Conservation (phyloP, 2,329 filamentous ascomycete genomes). For the Cladophialophora yegresii region DNA sequence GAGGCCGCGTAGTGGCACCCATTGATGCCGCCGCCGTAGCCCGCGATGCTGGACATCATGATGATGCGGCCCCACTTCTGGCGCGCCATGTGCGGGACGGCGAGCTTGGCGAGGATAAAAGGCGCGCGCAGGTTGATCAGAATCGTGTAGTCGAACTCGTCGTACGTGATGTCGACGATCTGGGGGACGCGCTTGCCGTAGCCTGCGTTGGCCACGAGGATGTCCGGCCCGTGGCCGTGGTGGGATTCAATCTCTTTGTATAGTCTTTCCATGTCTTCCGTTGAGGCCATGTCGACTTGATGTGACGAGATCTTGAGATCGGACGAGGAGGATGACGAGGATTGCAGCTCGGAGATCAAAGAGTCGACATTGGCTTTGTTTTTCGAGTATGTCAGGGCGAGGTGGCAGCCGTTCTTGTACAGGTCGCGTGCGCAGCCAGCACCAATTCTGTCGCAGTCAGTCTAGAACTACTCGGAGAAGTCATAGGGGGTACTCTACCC, state of each 20-base stretch:
- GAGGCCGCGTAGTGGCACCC: slow-evolving; percentile 58
- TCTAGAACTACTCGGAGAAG: not conserved
- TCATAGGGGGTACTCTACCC: slow-evolving; percentile 47
- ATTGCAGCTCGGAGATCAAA: slow-evolving; percentile 48
- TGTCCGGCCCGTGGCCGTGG: slow-evolving; percentile 61
- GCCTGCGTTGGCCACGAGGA: slow-evolving; percentile 67
- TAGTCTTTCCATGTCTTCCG: slow-evolving; percentile 56
- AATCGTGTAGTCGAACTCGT: slow-evolving; percentile 66
- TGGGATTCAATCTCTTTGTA: slow-evolving; percentile 57
- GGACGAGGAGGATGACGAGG: slow-evolving; percentile 18
- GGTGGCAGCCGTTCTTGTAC: slow-evolving; percentile 53
- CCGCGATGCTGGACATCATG: slow-evolving; percentile 65
- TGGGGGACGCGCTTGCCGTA: slow-evolving; percentile 62
- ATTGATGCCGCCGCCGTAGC: slow-evolving; percentile 64
- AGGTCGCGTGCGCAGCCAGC: slow-evolving; percentile 60
- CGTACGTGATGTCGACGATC: slow-evolving; percentile 61
- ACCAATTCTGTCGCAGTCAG: slow-evolving; percentile 56
- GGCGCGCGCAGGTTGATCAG: slow-evolving; percentile 64
- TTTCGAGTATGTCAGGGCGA: slow-evolving; percentile 62
- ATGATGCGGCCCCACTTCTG: slow-evolving; percentile 65
- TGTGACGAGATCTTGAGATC: slow-evolving; percentile 54
- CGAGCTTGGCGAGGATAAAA: slow-evolving; percentile 63
- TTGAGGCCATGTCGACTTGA: slow-evolving; percentile 59
- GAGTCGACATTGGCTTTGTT: slow-evolving; percentile 52
- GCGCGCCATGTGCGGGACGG: slow-evolving; percentile 62